Conservation (phyloP, 108 stramenopile species). For the Epithemia pelagica region DNA sequence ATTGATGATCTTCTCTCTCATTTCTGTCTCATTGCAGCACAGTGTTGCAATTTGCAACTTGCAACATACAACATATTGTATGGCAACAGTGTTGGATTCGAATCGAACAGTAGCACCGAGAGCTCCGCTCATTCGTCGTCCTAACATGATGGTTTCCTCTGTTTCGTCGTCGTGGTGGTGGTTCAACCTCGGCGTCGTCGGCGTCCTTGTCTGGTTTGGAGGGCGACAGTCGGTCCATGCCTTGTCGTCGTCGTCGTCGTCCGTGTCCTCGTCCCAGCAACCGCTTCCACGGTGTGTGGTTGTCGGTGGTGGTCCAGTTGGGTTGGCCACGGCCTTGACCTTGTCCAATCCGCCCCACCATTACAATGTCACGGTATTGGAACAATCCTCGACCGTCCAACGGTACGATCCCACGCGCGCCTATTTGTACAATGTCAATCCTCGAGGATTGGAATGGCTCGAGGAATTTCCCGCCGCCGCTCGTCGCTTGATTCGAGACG, state of each 20-base stretch:
- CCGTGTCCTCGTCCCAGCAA: neutral
- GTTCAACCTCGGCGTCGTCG: no score
- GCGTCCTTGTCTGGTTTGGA: no score
- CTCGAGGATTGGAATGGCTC: constrained; percentile 33
- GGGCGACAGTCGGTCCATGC: no score
- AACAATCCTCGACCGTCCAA: constrained; percentile 9
- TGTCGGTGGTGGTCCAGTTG: constrained; percentile 49
- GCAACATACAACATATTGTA: no score
- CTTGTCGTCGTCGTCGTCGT: constrained; percentile 1
- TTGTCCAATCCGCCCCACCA: constrained; percentile 34
- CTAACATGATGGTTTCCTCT: no score
- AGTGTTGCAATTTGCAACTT: no score
- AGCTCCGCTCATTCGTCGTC: no score
- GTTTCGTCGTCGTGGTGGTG: no score
- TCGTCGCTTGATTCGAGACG: neutral
- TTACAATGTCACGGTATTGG: constrained; percentile 40
- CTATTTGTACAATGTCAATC: constrained; percentile 55
- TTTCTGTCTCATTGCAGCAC: no score
- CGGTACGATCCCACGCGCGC: constrained; percentile 43
- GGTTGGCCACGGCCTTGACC: constrained; percentile 33
- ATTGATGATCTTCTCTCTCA: no score
- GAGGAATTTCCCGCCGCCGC: neutral
- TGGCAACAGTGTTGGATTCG: no score
- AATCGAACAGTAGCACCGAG: no score
- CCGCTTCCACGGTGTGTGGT: constrained; percentile 6